Conservation (phyloP, 108 stramenopile genomes). For the Hondaea fermentalgiana region DNA sequence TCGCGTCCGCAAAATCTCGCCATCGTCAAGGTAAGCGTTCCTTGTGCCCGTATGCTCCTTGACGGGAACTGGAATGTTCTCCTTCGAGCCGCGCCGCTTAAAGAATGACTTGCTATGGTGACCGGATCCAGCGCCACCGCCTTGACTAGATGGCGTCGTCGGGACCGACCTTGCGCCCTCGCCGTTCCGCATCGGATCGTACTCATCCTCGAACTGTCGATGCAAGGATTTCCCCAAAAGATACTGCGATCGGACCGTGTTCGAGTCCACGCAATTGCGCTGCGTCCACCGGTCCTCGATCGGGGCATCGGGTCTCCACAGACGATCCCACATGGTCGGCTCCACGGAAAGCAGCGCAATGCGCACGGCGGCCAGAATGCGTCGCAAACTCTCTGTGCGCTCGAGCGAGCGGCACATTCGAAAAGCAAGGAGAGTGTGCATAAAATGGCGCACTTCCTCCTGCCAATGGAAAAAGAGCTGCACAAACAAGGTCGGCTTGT, state of each 20-base stretch:
- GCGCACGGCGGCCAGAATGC: neutral
- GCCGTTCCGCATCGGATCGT: neutral
- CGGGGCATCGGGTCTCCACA: neutral
- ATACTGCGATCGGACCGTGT: neutral
- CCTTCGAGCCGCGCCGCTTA: neutral
- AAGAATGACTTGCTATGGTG: neutral
- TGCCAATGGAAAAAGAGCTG: constrained; percentile 15
- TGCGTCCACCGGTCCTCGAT: neutral
- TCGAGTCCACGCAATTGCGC: neutral
- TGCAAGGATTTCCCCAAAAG: neutral
- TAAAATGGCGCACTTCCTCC: neutral
- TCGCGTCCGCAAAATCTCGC: neutral
- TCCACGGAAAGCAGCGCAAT: neutral
- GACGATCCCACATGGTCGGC: neutral
- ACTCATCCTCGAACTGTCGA: constrained; percentile 12
- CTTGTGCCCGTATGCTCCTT: neutral
- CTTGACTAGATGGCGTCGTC: no score
- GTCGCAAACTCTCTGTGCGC: neutral
- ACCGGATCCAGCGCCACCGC: neutral
- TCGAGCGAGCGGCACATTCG: neutral
- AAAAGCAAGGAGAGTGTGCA: constrained; percentile 4
- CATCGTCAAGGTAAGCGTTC: neutral
- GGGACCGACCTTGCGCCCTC: neutral
- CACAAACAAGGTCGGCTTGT: neutral
- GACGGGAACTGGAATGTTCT: neutral